Base-by-base conservation (phyloP, 1,139 yeast genomes). In the Debaryomyces coudertii region DNA sequence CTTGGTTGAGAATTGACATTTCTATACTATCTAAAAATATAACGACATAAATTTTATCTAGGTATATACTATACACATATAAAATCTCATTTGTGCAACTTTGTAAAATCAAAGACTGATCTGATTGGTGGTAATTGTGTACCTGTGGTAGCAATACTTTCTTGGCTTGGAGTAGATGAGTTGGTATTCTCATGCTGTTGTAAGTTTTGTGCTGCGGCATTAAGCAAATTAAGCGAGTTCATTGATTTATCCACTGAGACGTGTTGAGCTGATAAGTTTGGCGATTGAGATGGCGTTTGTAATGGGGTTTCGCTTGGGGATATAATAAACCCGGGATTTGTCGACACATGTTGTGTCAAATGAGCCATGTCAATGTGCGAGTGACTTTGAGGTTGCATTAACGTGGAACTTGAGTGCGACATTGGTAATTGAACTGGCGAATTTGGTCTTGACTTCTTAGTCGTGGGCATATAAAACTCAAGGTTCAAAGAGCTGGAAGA, bases 261-360 rank as follows among this genome's bases (percentile, higher is more conserved):
- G 14, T 45, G 49, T 28, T 55, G 57, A 2, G 76, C 69, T 35
- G 58, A 63, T 49, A 73, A 59, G 40, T 65, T 73, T 4, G 79
- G 79, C 29, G 76, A 68, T 45, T 73, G 77, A 23, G 66, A 60
- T n/a, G 79, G 79, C 0, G 79, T 73, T 47, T 69, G 74, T 30
- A 69, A 55, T 7, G 77, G 77, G 2, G 77, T 71, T 15, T 70
- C 75, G 44, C 58, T 60, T 3, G 77, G 77, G 9, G 72, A 60
- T 7, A 61, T 58, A 15, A 57, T 45, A 43, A 59, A 59, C 4
- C 50, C 52, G 5, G 52, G 52, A 33, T 43, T 44, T 5, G 24
- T 11, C n/a, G 22, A 8, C 1, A 12, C 36, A 33, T 33, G 36
- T 12, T 27, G 37, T 7, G 25, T 15, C 3, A 36, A 12, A 5